phyloP scores from a whole-genome alignment of 2,329 filamentous ascomycete genomes.

The Bertia moriformis region DNA sequence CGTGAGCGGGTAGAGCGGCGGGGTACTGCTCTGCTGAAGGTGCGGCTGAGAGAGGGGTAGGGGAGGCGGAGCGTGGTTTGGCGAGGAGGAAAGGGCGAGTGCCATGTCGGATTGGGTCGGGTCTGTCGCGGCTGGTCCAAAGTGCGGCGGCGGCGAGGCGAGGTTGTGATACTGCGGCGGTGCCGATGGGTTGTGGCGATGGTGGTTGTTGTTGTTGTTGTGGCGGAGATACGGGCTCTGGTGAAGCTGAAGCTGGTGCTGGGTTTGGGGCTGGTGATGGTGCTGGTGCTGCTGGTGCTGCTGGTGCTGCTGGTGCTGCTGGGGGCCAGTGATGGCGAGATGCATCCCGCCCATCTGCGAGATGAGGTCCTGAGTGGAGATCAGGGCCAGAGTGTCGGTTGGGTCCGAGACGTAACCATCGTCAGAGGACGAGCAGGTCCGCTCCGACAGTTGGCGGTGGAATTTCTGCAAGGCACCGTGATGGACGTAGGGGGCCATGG shows the following conservation, averaged over 20 bases:
- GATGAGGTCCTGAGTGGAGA: conserved; percentile 39
- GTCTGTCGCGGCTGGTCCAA: too few relatives aligned
- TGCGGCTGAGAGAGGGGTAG: not conserved
- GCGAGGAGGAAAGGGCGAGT: conserved; percentile 6
- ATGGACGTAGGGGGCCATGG: not conserved
- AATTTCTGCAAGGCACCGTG: conserved; percentile 2
- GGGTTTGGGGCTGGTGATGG: conserved; percentile 4
- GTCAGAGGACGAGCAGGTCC: conserved; percentile 20
- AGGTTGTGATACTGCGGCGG: too few relatives aligned
- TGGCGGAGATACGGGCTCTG: too few relatives aligned
- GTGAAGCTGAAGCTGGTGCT: not conserved
- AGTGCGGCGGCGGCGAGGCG: too few relatives aligned
- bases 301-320: conserved; percentile 24
- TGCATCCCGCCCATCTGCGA: conserved; percentile 21
- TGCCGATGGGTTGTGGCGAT: too few relatives aligned
- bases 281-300: conserved; percentile 19
- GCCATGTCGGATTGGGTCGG: too few relatives aligned
- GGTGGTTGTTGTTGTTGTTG: too few relatives aligned
- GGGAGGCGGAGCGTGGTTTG: too few relatives aligned
- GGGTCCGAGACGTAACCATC: conserved; percentile 16
- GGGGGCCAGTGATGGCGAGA: conserved; percentile 18
- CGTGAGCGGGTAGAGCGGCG: not conserved
- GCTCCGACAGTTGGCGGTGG: conserved; percentile 16
- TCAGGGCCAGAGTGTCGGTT: conserved; percentile 25
- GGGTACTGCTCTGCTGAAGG: not conserved